Evolutionary conservation across 108 stramenopile species (phyloP).

Genomic region (Nitzschia sp.): DNA sequence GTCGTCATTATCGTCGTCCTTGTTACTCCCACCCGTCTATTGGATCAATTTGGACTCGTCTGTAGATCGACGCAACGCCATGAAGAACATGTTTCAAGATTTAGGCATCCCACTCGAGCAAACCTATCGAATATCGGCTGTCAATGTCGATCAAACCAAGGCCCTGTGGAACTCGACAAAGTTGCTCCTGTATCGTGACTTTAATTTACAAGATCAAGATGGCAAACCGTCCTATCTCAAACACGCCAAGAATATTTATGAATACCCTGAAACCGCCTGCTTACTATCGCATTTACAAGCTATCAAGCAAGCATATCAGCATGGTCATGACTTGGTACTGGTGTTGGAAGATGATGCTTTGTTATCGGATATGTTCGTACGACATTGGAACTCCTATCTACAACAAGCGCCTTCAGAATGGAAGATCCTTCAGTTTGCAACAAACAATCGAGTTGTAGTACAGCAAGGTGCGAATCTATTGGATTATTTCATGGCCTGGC

Average conservation of each 20-base stretch:
- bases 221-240: not conserved
- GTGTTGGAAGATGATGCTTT: slow-evolving; percentile 11
- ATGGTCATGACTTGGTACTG: slow-evolving; percentile 6
- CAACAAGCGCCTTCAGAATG: slow-evolving; percentile 5
- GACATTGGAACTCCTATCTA: not conserved
- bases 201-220: slow-evolving; percentile 5
- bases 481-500: slow-evolving; percentile 11
- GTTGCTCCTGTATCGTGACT: not conserved
- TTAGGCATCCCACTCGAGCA: not conserved
- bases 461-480: not conserved
- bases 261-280: slow-evolving; percentile 12
- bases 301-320: not conserved
- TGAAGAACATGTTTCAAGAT: not conserved
- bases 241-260: slow-evolving; percentile 12
- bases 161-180: not conserved
- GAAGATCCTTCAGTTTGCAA: slow-evolving; percentile 9
- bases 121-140: not conserved
- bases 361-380: not conserved
- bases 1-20: not conserved
- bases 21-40: not conserved
- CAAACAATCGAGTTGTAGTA: slow-evolving; percentile 8
- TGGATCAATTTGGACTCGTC: slow-evolving; percentile 11
- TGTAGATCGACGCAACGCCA: slow-evolving; percentile 1
- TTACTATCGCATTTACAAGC: slow-evolving; percentile 8
- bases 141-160: slow-evolving; percentile 5